Evolutionary conservation across 345 rosid species (phyloP).

Genomic region (Citrus inodora): DNA sequence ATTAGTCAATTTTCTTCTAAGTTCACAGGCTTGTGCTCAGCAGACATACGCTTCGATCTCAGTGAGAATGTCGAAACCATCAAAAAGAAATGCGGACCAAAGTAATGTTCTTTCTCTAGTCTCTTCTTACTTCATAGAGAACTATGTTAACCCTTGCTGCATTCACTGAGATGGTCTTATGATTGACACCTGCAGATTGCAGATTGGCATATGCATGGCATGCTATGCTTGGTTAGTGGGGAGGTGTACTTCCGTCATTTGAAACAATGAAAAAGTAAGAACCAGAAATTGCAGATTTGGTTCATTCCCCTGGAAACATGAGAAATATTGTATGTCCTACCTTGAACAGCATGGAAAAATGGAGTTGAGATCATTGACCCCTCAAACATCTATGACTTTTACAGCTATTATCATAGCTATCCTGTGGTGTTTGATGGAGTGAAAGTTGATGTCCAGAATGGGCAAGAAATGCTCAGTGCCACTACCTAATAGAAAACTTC

Average conservation of each 20-base stretch:
- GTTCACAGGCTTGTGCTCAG: slow-evolving; percentile 17
- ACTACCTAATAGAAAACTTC: neutral
- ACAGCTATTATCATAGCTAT: slow-evolving; percentile 43
- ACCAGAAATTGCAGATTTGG: slow-evolving; percentile 39
- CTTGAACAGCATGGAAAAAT: slow-evolving; percentile 35
- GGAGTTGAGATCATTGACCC: slow-evolving; percentile 46
- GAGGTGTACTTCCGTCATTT: slow-evolving; percentile 52
- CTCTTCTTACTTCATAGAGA: neutral
- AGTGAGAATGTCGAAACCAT: slow-evolving; percentile 22
- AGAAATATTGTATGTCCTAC: slow-evolving; percentile 36
- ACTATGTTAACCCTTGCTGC: neutral
- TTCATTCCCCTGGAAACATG: slow-evolving; percentile 42
- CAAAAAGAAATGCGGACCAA: slow-evolving; percentile 32
- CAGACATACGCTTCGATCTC: slow-evolving; percentile 24
- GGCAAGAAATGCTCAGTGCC: slow-evolving; percentile 38
- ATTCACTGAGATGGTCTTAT: neutral
- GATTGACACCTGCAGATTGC: slow-evolving; percentile 32
- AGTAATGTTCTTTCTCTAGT: slow-evolving; percentile 13
- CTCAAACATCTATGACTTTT: slow-evolving; percentile 30
- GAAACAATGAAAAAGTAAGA: slow-evolving; percentile 45
- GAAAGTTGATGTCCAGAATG: slow-evolving; percentile 51
- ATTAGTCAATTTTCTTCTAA: slow-evolving; percentile 10
- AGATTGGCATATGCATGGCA: slow-evolving; percentile 59
- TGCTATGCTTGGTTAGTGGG: slow-evolving; percentile 60
- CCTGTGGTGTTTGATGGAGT: slow-evolving; percentile 43